Conservation (phyloP, 2,329 filamentous ascomycete species). For the Fusarium sp. region DNA sequence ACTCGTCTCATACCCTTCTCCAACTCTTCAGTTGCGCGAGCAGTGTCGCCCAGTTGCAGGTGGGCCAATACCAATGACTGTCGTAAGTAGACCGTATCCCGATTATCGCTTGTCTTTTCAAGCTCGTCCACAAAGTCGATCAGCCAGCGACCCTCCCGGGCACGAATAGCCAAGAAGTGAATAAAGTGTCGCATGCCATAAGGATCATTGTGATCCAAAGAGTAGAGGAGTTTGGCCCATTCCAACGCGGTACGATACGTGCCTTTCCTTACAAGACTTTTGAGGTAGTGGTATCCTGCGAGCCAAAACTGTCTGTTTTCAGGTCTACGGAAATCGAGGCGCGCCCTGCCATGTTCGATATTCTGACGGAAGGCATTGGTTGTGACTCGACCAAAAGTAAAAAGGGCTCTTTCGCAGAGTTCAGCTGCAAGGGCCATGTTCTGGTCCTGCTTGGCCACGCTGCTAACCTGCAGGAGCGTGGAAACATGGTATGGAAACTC, state of each 20-base stretch:
- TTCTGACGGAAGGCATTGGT: conserved; percentile 84
- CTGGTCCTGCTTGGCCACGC: conserved; percentile 90
- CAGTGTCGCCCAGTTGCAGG: conserved; percentile 74
- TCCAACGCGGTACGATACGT: conserved; percentile 94
- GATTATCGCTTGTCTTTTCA: conserved; percentile 52
- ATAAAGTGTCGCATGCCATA: conserved; percentile 85
- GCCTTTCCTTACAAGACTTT: conserved; percentile 86
- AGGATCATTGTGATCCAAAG: conserved; percentile 80
- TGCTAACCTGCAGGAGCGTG: conserved; percentile 91
- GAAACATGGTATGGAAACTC: conserved; percentile 83
- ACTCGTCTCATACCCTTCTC: conserved; percentile 75
- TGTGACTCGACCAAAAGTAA: conserved; percentile 90
- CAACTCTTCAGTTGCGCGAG: conserved; percentile 74
- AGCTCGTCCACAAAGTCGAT: conserved; percentile 71
- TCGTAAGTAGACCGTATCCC: conserved; percentile 72
- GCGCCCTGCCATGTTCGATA: conserved; percentile 80
- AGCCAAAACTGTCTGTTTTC: conserved; percentile 96
- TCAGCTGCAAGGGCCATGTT: conserved; percentile 89
- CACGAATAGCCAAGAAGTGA: conserved; percentile 86
- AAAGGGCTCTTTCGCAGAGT: conserved; percentile 89
- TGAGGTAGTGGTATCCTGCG: conserved; percentile 88
- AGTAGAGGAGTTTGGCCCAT: conserved; percentile 88
- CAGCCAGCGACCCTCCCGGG: conserved; percentile 80
- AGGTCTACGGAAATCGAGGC: conserved; percentile 81
- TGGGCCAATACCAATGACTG: conserved; percentile 83